phyloP scores from a whole-genome alignment of 164 flowering plant genomes.

The Vitis cinerea region DNA sequence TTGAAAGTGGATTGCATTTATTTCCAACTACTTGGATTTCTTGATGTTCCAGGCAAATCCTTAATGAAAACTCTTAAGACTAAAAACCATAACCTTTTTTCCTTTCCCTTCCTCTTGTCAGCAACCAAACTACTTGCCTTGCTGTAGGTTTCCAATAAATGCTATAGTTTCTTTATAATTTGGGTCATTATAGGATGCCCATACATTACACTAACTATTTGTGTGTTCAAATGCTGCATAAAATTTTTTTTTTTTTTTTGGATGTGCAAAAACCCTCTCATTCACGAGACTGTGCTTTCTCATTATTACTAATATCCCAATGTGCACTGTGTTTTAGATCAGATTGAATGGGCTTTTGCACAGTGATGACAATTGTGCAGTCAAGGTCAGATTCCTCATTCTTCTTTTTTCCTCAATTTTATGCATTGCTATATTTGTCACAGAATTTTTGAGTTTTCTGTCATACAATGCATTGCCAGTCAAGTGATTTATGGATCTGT shows the following conservation, averaged over 20 bases:
- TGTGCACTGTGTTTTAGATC: conserved; percentile 45
- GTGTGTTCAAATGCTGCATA: not conserved
- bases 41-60: too few relatives aligned
- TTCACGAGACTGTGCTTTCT: not conserved
- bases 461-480: not conserved
- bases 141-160: too few relatives aligned
- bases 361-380: conserved; percentile 71
- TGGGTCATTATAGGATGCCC: not conserved
- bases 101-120: too few relatives aligned
- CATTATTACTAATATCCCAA: not conserved
- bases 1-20: too few relatives aligned
- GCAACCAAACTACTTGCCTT: too few relatives aligned
- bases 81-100: too few relatives aligned
- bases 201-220: not conserved
- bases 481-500: too few relatives aligned
- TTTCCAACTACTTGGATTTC: too few relatives aligned
- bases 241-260: not conserved
- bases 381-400: conserved; percentile 56
- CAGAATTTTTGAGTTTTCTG: not conserved
- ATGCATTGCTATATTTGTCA: not conserved
- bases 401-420: not conserved
- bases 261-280: too few relatives aligned
- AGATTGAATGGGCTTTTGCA: conserved; percentile 82
- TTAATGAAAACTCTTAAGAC: too few relatives aligned
- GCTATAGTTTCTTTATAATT: not conserved